Base-by-base conservation (phyloP, 2,329 filamentous ascomycete genomes). In the Diaporthe eres region DNA sequence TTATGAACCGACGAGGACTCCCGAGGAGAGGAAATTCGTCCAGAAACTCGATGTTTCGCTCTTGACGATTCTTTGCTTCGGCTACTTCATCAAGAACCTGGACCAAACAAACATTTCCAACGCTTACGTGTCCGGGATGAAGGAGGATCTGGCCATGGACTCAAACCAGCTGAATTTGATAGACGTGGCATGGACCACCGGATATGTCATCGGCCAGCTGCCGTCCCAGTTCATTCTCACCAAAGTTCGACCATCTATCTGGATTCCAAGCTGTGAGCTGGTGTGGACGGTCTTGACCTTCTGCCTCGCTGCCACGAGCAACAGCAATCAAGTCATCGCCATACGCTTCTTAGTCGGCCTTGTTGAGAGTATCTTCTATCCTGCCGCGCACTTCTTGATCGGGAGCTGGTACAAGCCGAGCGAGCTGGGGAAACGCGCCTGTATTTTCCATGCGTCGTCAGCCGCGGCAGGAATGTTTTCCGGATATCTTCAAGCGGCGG, bases 111-210 rank as follows among this genome's bases (percentile, higher is more conserved):
- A 77, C 71, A 80, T 83, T 13, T 81, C 81, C 68, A 87, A 86
- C 80, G 85, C 85, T 7, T 86, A 82, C 47, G 83, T 86, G 0
- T 85, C 79, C 0, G 83, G 83, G 0, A 85, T 84, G 87, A 87
- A 90, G 79, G 87, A 90, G 78, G 89, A 90, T 71, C 81, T 91
- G 0, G 80, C 83, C 0, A 81, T 92, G 25, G 86, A 89, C 70
- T 85, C 85, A 1, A 91, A 91, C 75, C 83, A 92, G 74, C 83
- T 91, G 39, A 91, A 91, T 71, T 87, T 90, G 75, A 82, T 86
- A 72, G 82, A 81, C 63, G 87, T 89, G 0, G 87, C 86, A 34
- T 93, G 91, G 86, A 92, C 89, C 0, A 86, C 90, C 0, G 91
- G 91, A 10, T 93, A 93, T 77, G 88, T 91, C 0, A 84, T 92